Conservation (phyloP, 306 rosid genomes). For the Astragalus glycyphyllos region DNA sequence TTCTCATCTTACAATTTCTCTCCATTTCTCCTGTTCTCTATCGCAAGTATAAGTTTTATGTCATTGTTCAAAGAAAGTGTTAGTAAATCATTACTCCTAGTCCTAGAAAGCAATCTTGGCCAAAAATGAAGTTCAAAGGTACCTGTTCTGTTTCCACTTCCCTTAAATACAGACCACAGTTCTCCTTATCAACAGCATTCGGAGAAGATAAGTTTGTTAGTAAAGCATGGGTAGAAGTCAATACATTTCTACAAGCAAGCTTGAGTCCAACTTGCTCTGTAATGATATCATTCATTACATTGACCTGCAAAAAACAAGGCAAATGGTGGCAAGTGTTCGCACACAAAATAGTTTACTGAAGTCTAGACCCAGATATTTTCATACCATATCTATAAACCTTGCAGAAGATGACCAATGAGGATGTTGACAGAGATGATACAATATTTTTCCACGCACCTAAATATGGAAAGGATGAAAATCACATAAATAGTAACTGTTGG, state of each 20-base stretch:
- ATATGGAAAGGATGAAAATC: conserved; percentile 36
- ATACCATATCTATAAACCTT: conserved; percentile 73
- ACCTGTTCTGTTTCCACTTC: conserved; percentile 68
- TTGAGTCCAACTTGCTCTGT: conserved; percentile 60
- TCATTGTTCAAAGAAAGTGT: conserved; percentile 7
- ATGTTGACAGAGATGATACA: conserved; percentile 70
- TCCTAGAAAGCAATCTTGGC: neutral
- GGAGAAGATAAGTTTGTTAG: conserved; percentile 61
- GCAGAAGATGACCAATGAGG: conserved; percentile 71
- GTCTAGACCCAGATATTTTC: conserved; percentile 35
- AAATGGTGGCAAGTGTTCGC: conserved; percentile 5
- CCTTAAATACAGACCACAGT: conserved; percentile 46
- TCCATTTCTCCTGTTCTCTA: neutral
- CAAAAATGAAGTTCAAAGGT: conserved; percentile 16
- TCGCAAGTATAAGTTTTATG: conserved; percentile 5
- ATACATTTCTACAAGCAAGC: conserved; percentile 58
- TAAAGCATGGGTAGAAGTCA: conserved; percentile 59
- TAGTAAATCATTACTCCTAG: conserved; percentile 3
- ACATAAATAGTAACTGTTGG: conserved; percentile 3
- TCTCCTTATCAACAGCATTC: conserved; percentile 50
- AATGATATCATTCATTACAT: conserved; percentile 59
- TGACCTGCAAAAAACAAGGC: conserved; percentile 61
- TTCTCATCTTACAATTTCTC: neutral
- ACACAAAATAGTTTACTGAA: conserved; percentile 9
- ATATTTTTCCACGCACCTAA: conserved; percentile 74